Base-by-base conservation (phyloP, 257 asterid genomes). In the Solanum dulcamara region DNA sequence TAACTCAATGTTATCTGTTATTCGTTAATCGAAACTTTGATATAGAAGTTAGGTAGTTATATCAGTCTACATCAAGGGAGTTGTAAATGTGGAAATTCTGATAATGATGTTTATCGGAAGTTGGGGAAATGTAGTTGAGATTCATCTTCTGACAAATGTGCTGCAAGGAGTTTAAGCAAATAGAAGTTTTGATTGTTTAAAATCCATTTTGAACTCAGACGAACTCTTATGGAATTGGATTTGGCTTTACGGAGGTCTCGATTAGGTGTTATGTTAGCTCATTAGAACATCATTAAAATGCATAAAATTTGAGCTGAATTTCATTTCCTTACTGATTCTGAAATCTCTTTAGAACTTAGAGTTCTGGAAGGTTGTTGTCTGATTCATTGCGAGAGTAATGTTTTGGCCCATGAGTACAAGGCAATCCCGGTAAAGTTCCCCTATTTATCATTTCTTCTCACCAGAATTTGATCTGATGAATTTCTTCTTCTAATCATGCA, bases 291-390 rank as follows among this genome's bases (percentile, higher is more conserved):
- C 30, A 44, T 28, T 32, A 77, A 28, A 77, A 28, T 77, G 37
- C 82, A 75, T 44, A 24, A 75, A 75, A 4, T 77, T 46, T 32
- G 3, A 44, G 38, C 59, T 44, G 81, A 14, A 14, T 44, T 75
- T 17, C 24, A 3, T 51, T 51, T 51, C 60, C n/a, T 51, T 51
- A 18, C 95, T 44, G 99, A 96, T 89, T 93, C 93, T 84, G 98
- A 96, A 90, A 97, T 93, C 66, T 94, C 97, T 81, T 91, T 96
- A 85, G 99, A 98, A 14, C 92, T 96, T 59, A 88, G 98, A 91
- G 98, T 95, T 88, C 91, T 96, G 86, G 99, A 96, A 90, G 98
- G 98, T 28, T 94, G 99, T 64, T 95, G 97, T 86, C 95, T 95
- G 77, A 93, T 96, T 75, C 98, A 96, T 86, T 84, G 85, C 4